Evolutionary conservation across 192 early-diverging fungal species (phyloP).

Genomic region (Linnemannia exigua): DNA sequence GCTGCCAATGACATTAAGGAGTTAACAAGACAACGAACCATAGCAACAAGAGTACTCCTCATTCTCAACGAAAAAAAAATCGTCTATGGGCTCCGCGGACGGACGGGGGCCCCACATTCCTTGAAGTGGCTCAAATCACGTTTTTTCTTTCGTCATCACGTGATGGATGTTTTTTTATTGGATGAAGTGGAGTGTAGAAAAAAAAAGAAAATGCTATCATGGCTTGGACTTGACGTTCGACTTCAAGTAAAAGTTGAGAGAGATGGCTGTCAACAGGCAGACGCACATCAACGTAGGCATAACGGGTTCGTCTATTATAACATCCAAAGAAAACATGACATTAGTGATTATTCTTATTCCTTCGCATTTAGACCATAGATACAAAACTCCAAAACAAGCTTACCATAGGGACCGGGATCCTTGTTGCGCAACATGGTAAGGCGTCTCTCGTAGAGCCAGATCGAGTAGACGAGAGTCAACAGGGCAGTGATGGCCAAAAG

Average conservation of each 20-base stretch:
- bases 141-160: not conserved
- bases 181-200: not conserved
- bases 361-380: not conserved
- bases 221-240: slow-evolving; percentile 54
- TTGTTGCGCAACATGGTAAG: slow-evolving; percentile 74
- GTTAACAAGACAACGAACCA: too few relatives aligned
- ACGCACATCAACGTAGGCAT: slow-evolving; percentile 81
- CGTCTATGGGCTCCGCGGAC: not conserved
- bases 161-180: not conserved
- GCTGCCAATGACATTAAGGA: too few relatives aligned
- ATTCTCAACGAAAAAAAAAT: not conserved
- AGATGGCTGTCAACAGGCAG: slow-evolving; percentile 70
- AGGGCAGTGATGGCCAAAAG: slow-evolving; percentile 80
- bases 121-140: not conserved
- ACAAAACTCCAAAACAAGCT: not conserved
- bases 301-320: slow-evolving; percentile 70
- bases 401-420: slow-evolving; percentile 69
- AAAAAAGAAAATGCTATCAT: slow-evolving; percentile 5
- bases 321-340: not conserved
- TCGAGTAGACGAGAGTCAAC: slow-evolving; percentile 77
- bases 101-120: slow-evolving; percentile 7
- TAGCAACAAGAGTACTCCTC: not conserved
- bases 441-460: slow-evolving; percentile 79
- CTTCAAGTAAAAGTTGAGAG: slow-evolving; percentile 68
- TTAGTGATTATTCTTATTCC: not conserved